A percentile compares a stretch with the other conserved stretches of the same genome.
Conservation (phyloP, 2,329 filamentous ascomycete genomes). For the Colletotrichum australisinense region DNA sequence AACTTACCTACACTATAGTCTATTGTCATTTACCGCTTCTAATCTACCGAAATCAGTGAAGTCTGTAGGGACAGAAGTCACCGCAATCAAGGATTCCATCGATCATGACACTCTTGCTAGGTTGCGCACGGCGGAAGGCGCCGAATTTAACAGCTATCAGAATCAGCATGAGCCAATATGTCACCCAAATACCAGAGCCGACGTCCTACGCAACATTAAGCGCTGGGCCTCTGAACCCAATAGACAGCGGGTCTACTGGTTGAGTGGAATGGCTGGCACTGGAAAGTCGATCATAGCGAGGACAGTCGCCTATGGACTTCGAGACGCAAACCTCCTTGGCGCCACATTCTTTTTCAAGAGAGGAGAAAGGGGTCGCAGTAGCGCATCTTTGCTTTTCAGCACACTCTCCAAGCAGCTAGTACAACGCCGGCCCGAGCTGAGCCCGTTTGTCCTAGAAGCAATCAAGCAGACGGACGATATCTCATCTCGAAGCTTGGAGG, state of each 20-base stretch:
- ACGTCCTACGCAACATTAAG: not conserved
- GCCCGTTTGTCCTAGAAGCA: constrained; percentile 39
- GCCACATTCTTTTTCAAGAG: constrained; percentile 58
- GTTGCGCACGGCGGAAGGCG: not conserved
- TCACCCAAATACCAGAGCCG: constrained; percentile 5
- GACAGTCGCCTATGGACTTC: not conserved
- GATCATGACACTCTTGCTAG: not conserved
- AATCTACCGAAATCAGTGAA: not conserved
- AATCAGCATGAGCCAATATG: not conserved
- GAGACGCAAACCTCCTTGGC: constrained; percentile 30
- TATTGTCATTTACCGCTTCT: not conserved
- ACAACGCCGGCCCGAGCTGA: not conserved
- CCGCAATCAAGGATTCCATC: not conserved
- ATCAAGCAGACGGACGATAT: not conserved
- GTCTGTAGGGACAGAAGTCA: not conserved
- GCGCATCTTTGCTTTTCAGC: constrained; percentile 48
- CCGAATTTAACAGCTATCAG: not conserved
- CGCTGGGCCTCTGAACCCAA: not conserved
- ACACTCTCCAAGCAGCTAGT: constrained; percentile 52
- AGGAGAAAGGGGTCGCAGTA: constrained; percentile 48
- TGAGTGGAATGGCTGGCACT: constrained; percentile 31
- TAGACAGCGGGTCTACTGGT: constrained; percentile 1
- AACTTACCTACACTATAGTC: not conserved
- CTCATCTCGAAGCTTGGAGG: not conserved
- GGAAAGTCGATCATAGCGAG: constrained; percentile 39